Conservation (phyloP, 331 rosid species). For the Acacia concinna region DNA sequence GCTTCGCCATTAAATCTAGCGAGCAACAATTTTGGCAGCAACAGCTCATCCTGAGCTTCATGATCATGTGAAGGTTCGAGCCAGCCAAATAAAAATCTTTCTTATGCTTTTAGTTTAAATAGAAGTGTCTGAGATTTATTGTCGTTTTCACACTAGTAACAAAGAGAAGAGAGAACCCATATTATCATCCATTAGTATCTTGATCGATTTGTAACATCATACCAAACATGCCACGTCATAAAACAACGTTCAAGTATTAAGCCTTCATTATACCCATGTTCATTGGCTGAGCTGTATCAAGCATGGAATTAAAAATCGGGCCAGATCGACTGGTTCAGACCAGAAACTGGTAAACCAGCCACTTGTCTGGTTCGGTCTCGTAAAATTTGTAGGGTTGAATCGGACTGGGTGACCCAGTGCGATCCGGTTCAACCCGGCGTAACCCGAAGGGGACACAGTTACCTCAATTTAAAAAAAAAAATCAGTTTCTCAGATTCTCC, state of each 20-base stretch:
- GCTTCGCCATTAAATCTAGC: slow-evolving; percentile 38
- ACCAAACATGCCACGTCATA: background rate
- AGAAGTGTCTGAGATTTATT: background rate
- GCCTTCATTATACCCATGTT: no score
- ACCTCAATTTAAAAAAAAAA: no score
- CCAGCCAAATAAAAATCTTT: background rate
- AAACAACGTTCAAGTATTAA: background rate
- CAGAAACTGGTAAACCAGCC: no score
- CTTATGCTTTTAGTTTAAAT: background rate
- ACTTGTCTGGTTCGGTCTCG: no score
- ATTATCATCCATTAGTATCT: background rate
- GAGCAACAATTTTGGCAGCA: slow-evolving; percentile 41
- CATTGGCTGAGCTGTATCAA: background rate
- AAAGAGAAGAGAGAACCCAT: background rate
- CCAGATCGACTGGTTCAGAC: no score
- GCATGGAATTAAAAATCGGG: no score
- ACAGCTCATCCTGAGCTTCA: slow-evolving; percentile 34
- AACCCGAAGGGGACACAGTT: no score
- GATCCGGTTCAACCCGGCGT: no score
- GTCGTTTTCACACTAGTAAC: background rate
- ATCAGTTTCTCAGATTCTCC: no score
- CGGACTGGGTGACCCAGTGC: no score
- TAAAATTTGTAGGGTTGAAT: no score
- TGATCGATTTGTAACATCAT: background rate
- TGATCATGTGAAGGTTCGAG: background rate